Conservation (phyloP, 768 basidiomycete species). For the Trametes cinnabarina region DNA sequence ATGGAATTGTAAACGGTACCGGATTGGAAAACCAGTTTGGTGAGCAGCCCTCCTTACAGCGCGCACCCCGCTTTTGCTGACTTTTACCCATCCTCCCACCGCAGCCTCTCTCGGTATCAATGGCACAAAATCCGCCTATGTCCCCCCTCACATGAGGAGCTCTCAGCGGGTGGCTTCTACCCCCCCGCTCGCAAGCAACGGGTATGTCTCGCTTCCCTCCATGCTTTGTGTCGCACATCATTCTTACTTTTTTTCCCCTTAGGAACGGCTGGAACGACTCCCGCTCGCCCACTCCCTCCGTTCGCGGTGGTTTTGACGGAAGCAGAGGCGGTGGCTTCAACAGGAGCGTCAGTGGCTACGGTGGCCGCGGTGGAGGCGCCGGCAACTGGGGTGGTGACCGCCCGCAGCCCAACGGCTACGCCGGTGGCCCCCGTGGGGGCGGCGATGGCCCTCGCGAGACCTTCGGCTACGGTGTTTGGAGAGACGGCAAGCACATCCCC, state of each 20-base stretch:
- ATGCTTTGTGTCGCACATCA: conserved; percentile 19
- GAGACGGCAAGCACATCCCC: conserved; percentile 82
- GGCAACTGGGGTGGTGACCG: conserved; percentile 33
- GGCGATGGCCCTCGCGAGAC: conserved; percentile 46
- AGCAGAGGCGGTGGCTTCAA: conserved; percentile 39
- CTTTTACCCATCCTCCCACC: conserved; percentile 4
- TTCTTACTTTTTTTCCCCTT: conserved; percentile 21
- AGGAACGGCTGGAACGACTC: conserved; percentile 78
- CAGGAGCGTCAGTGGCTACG: conserved; percentile 40
- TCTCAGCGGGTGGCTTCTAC: conserved; percentile 80
- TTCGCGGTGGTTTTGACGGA: conserved; percentile 41
- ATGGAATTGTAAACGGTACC: conserved; percentile 84
- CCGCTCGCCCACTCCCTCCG: conserved; percentile 58
- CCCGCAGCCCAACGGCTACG: conserved; percentile 29
- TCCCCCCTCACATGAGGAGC: conserved; percentile 85
- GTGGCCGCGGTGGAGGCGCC: conserved; percentile 42
- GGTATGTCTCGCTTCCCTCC: conserved; percentile 40
- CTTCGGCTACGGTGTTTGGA: conserved; percentile 77
- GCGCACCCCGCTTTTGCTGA: background rate
- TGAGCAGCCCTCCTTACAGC: conserved; percentile 34
- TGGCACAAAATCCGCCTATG: conserved; percentile 73
- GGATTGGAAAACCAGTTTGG: conserved; percentile 77
- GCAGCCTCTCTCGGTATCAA: conserved; percentile 75
- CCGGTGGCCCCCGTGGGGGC: conserved; percentile 28
- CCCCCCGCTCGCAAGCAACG: conserved; percentile 42